phyloP scores from a whole-genome alignment of 768 basidiomycete species.

The Suillus subalutaceus region DNA sequence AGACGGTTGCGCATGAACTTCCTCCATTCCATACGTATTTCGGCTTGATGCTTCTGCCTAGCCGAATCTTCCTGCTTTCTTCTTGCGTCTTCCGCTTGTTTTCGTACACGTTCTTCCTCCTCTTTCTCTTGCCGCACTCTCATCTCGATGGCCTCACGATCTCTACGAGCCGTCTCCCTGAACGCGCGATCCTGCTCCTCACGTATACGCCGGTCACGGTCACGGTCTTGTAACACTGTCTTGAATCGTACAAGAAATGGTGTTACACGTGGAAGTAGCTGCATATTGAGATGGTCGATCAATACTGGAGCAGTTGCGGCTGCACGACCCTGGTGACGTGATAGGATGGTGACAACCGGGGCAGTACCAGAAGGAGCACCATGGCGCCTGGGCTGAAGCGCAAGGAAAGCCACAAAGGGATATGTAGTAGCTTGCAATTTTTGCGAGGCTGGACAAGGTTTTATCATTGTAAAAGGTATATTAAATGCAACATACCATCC shows the following conservation, averaged over 20 bases:
- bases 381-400: conserved; percentile 74
- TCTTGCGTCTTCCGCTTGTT: conserved; percentile 36
- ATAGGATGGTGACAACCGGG: conserved; percentile 76
- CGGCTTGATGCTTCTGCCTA: conserved; percentile 38
- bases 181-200: conserved; percentile 86
- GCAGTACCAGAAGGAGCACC: conserved; percentile 36
- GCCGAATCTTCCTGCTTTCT: conserved; percentile 41
- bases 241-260: conserved; percentile 74
- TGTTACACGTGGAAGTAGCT: conserved; percentile 78
- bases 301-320: conserved; percentile 69
- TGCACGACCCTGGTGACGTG: conserved; percentile 77
- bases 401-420: conserved; percentile 90
- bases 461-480: conserved; percentile 14
- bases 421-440: conserved; percentile 89
- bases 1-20: conserved; percentile 58
- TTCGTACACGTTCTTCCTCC: conserved; percentile 37
- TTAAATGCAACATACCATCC: conserved; percentile 48
- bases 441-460: conserved; percentile 47
- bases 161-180: conserved; percentile 60
- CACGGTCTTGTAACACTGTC: conserved; percentile 49
- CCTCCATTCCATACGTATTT: conserved; percentile 55
- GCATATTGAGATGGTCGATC: conserved; percentile 63
- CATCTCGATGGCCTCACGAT: conserved; percentile 67
- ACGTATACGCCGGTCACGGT: conserved; percentile 62
- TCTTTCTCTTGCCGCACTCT: conserved; percentile 50